These are phyloP conservation scores for Phytophthora fragariaefolia DNA, from an alignment of 352 stramenopile genomes.

Conservation along the genomic window DNA sequence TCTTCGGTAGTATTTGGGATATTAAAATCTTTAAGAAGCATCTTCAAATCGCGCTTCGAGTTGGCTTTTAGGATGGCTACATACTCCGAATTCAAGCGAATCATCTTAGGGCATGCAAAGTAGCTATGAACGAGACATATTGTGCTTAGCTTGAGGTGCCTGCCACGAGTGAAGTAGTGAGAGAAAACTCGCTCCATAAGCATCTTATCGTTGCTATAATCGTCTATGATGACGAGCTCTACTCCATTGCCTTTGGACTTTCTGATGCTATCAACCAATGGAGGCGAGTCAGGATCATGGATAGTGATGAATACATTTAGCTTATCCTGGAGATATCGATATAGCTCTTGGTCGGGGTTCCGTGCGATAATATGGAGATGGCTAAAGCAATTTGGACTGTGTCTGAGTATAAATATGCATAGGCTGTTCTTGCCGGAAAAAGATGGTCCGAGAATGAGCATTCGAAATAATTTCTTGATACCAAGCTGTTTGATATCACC, in stretches of 20 bases:
- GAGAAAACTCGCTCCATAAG: neutral
- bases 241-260: neutral
- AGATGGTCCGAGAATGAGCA: neutral
- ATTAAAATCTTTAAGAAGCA: neutral
- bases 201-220: neutral
- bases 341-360: too few relatives aligned
- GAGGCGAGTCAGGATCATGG: neutral
- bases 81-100: neutral
- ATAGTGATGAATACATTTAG: neutral
- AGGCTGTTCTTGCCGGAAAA: neutral
- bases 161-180: neutral
- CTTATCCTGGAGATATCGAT: neutral
- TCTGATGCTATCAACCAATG: neutral
- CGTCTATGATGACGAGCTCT: neutral
- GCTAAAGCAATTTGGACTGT: too few relatives aligned
- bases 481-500: neutral
- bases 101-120: neutral
- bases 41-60: neutral
- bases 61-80: neutral
- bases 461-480: neutral
- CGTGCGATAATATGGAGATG: too few relatives aligned
- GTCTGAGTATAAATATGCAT: neutral
- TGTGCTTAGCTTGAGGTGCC: neutral
- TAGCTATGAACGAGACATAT: neutral
- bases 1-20: neutral